phyloP scores from a whole-genome alignment of 129 eudicot species.

The Flaveria brownii region DNA sequence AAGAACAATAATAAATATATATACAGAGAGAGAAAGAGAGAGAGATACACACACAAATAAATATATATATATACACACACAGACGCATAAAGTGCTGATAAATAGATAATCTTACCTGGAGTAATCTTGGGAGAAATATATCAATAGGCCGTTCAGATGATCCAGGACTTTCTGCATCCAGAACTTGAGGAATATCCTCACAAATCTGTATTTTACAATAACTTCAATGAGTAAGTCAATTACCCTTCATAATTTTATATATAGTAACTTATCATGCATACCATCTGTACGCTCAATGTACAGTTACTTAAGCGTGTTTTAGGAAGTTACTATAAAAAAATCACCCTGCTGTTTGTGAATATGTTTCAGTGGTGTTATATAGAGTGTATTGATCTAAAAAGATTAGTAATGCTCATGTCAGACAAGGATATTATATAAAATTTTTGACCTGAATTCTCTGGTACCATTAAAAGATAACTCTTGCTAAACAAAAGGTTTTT shows the following conservation, averaged over 20 bases:
- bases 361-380: not conserved
- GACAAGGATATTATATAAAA: not conserved
- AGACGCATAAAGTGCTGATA: not conserved
- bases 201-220: slow-evolving; percentile 59
- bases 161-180: slow-evolving; percentile 87
- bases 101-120: slow-evolving; percentile 46
- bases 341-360: not conserved
- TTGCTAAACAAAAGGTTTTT: not conserved
- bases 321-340: not conserved
- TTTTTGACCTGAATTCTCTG: not conserved
- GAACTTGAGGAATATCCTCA: slow-evolving; percentile 90
- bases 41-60: not conserved
- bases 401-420: not conserved
- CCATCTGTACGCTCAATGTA: not conserved
- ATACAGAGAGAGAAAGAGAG: too few relatives aligned
- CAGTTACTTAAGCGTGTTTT: not conserved
- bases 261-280: slow-evolving; percentile 4
- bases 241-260: not conserved
- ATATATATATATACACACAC: not conserved
- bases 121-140: slow-evolving; percentile 81
- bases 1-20: not conserved
- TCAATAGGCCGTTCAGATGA: slow-evolving; percentile 87
- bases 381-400: not conserved
- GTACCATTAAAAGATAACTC: not conserved
- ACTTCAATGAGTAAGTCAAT: slow-evolving; percentile 17